phyloP scores from a whole-genome alignment of 805 yeast genomes.

The Kodamaea jinghongensis region DNA sequence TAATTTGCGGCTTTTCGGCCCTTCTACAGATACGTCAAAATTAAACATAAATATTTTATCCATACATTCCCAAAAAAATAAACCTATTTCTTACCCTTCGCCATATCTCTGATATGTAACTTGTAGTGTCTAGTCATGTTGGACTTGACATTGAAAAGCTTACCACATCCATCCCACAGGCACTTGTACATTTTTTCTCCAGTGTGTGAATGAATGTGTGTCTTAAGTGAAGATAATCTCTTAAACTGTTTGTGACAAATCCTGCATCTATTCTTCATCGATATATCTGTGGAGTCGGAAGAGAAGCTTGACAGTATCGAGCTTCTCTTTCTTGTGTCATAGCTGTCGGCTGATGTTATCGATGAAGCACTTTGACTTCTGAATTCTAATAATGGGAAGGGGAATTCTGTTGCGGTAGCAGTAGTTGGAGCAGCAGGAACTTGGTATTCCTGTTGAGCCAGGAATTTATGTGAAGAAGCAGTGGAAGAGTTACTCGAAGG shows the following conservation, averaged over 20 bases:
- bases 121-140: conserved; percentile 79
- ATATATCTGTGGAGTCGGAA: not conserved
- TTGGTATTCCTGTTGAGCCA: too few relatives aligned
- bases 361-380: conserved; percentile 2
- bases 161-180: conserved; percentile 61
- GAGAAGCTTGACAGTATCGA: conserved; percentile 1
- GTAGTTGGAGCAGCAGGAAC: too few relatives aligned
- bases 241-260: conserved; percentile 76
- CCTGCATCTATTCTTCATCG: conserved; percentile 39
- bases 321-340: conserved; percentile 4
- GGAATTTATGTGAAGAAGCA: too few relatives aligned
- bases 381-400: not conserved
- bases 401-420: too few relatives aligned
- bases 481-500: too few relatives aligned
- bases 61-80: not conserved
- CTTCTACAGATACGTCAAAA: too few relatives aligned
- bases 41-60: too few relatives aligned
- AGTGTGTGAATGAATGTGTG: conserved; percentile 72
- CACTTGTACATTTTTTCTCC: conserved; percentile 37
- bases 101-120: conserved; percentile 46
- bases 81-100: not conserved
- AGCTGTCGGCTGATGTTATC: conserved; percentile 7
- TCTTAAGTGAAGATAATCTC: conserved; percentile 77
- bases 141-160: conserved; percentile 69
- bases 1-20: too few relatives aligned